Base-by-base conservation (phyloP, 1,284 basidiomycete species). In the Fomitopsis palustris region DNA sequence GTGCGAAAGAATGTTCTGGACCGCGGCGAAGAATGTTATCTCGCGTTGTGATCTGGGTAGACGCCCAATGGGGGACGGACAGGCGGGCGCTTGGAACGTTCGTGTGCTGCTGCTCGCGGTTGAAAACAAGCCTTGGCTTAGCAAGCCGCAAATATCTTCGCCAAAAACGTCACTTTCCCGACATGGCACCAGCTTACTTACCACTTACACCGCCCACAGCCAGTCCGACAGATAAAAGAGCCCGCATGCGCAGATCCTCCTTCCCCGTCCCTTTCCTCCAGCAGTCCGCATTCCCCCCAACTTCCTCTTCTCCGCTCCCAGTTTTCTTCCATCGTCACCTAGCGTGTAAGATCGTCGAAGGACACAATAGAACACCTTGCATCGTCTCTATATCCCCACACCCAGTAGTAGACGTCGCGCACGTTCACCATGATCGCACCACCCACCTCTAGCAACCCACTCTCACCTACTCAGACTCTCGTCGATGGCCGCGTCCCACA, bases 391-490 rank as follows among this genome's bases (percentile, higher is more conserved):
- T 23, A 14, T 9, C 19, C n/a, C 25, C 21, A 14, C 21, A 27
- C n/a, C 17, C 39, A n/a, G 17, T 4, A 16, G n/a, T 5, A 47
- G 45, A 17, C 45, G 45, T 47, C 17, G 2, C 45, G 25, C 45
- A 21, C 19, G 23, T 25, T 31, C 17, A n/a, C 49, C 58, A 67
- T 67, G 66, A 57, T 65, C 49, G 49, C 64, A 12, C 58, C 63
- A 4, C 64, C 66, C 5, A 55, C 39, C 43, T n/a, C 49, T 25
- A 58, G 53, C 35, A 47, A 54, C 31, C 58, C 57, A 29, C 67
- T 69, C 41, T 71, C 62, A 27, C 70, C 60, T 2, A 57, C 56
- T 33, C 67, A 66, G 57, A 70, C 69, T 9, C 64, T 72, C 35
- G 66, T 69, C 53, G 65, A 73, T 59, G 68, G 67, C 25, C 60